Evolutionary conservation across 495 filamentous ascomycete genomes (phyloP).

Genomic region (Acidiella bohemica): DNA sequence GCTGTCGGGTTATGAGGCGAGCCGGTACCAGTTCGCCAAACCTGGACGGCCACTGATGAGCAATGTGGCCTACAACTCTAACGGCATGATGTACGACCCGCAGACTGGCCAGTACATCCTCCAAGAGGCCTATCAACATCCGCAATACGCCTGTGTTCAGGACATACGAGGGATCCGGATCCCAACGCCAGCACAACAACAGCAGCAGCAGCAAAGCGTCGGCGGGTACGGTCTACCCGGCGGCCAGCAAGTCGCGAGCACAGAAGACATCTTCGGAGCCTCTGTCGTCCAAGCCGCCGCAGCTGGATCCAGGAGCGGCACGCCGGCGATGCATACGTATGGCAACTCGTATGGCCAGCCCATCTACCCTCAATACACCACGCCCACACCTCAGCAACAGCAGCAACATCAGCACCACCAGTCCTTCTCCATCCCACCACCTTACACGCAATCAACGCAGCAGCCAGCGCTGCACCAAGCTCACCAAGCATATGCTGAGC

Average conservation of each 20-base stretch:
- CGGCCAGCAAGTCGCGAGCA: conserved; percentile 7
- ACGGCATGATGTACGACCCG: conserved; percentile 8
- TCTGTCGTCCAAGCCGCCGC: too few relatives aligned
- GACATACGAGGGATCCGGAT: conserved; percentile 11
- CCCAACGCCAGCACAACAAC: conserved; percentile 4
- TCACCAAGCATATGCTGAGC: conserved; percentile 8
- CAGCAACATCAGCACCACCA: conserved; percentile 1
- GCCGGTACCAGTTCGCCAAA: conserved; percentile 11
- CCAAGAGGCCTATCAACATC: conserved; percentile 4
- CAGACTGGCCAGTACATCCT: conserved; percentile 12
- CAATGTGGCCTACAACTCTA: conserved; percentile 9
- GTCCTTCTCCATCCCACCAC: conserved; percentile 1
- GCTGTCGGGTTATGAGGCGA: conserved; percentile 6
- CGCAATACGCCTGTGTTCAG: conserved; percentile 13
- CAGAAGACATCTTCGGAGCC: conserved; percentile 12
- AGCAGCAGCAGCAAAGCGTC: conserved; percentile 9
- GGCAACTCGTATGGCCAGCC: conserved; percentile 18
- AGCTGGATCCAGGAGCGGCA: conserved; percentile 9
- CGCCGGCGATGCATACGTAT: conserved; percentile 7
- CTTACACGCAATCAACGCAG: not conserved
- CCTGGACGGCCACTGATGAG: conserved; percentile 10
- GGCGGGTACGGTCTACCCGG: conserved; percentile 19
- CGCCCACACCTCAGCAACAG: not conserved
- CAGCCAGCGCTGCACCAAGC: not conserved
- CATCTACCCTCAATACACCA: conserved; percentile 13